Percentiles rank a stretch among this genome's conserved stretches.
These are phyloP conservation scores for Sclerotinia glacialis DNA, from an alignment of 2,329 filamentous ascomycete species.

Conservation along the genomic window DNA sequence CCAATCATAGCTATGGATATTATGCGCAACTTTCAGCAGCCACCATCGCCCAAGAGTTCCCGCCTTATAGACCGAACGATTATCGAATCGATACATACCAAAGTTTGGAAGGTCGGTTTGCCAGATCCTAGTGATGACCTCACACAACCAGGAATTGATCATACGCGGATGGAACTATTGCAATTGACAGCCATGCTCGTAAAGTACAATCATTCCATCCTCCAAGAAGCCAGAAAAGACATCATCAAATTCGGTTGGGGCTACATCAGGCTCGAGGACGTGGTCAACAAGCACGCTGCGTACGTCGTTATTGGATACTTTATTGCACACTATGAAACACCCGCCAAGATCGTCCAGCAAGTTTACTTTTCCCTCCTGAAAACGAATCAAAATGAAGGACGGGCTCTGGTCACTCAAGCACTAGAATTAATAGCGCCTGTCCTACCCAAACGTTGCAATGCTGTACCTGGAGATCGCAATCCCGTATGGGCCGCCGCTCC, in stretches of 20 bases:
- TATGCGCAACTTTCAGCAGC: constrained; percentile 70
- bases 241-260: constrained; percentile 99
- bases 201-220: constrained; percentile 85
- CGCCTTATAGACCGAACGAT: constrained; percentile 81
- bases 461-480: constrained; percentile 65
- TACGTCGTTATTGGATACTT: constrained; percentile 98
- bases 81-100: constrained; percentile 85
- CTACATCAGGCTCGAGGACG: constrained; percentile 95
- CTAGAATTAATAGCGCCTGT: constrained; percentile 94
- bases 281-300: constrained; percentile 97
- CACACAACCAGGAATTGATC: constrained; percentile 82
- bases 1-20: constrained; percentile 92
- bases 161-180: constrained; percentile 91
- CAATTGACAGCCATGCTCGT: constrained; percentile 93
- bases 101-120: constrained; percentile 88
- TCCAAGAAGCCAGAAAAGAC: constrained; percentile 92
- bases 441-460: constrained; percentile 76
- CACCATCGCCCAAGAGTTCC: constrained; percentile 55
- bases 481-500: constrained; percentile 88
- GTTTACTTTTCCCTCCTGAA: constrained; percentile 89
- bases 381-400: constrained; percentile 92
- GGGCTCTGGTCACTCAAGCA: constrained; percentile 87
- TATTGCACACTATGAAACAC: constrained; percentile 94
- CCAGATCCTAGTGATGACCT: constrained; percentile 81
- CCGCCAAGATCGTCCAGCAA: constrained; percentile 90